Base-by-base conservation (phyloP, 2,329 filamentous ascomycete species). In the Colletotrichum destructivum region DNA sequence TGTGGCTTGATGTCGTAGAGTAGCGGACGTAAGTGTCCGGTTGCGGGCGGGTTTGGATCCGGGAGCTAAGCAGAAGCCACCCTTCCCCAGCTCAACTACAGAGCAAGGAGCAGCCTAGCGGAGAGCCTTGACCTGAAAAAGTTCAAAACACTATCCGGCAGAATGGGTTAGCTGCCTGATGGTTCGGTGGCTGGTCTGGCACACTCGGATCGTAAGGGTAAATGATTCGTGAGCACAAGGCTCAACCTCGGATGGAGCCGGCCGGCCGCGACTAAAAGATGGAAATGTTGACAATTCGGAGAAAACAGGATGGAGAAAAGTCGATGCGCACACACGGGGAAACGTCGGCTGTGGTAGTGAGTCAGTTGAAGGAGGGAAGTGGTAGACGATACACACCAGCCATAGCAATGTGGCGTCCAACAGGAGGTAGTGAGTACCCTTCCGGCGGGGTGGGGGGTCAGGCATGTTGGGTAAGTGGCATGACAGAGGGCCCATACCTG, bases 181-280 rank as follows among this genome's bases (percentile, higher is more conserved):
- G 47, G 18, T 15, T 31, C n/a, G 38, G 12, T 54, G 49, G 51
- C 12, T 31, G 35, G 49, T 18, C 49, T 42, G 38, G 35, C 35
- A 38, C 35, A n/a, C 13, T 26, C 38, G 11, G 44, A n/a, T 44
- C 35, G 35, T 38, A 38, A 47, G 66, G 15, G n/a, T 26, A 4
- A 40, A 15, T 16, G 15, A 23, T 13, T 18, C 55, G 35, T 16
- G 15, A 15, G 38, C 9, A 38, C 35, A 38, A 47, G 49, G 46
- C 40, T 15, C 49, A 16, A 66, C 52, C 59, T 69, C 66, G 66
- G 66, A 69, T 65, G 66, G 62, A 40, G 44, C 52, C 61, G 52
- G 44, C 52, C 61, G 52, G 61, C 52, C 54, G 26, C 42, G 31
- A 26, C 15, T 35, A 21, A 7, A 42, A 47, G 46, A 66, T 67